phyloP scores from a whole-genome alignment of 345 rosid species.

The Geranium brycei region DNA sequence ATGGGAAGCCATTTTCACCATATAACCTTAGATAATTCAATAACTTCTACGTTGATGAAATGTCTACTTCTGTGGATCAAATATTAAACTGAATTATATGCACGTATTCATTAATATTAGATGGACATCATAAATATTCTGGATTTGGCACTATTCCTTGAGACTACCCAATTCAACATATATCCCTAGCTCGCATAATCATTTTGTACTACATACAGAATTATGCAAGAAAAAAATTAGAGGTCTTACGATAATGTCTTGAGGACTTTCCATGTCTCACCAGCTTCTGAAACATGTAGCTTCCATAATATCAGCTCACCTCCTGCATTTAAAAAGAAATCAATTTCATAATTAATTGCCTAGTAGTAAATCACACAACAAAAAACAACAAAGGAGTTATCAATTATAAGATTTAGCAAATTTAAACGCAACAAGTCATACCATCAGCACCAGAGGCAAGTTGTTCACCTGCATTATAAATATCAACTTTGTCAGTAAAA shows the following conservation, averaged over 20 bases:
- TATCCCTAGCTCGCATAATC: background rate
- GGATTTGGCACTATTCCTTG: background rate
- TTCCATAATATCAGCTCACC: conserved; percentile 92
- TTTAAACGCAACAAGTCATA: conserved; percentile 12
- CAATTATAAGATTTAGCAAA: background rate
- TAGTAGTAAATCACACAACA: background rate
- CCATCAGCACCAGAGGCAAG: conserved; percentile 99
- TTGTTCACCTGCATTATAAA: conserved; percentile 51
- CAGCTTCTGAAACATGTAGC: conserved; percentile 54
- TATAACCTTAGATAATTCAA: too few relatives aligned
- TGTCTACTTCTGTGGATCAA: too few relatives aligned
- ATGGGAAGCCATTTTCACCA: too few relatives aligned
- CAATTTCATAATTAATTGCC: conserved; percentile 4
- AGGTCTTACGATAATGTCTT: conserved; percentile 59
- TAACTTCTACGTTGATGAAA: too few relatives aligned
- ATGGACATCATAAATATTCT: background rate
- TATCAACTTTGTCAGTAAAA: conserved; percentile 2
- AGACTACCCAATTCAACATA: background rate
- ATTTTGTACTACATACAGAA: background rate
- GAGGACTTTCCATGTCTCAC: conserved; percentile 77
- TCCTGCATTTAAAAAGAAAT: conserved; percentile 29
- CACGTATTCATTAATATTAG: too few relatives aligned
- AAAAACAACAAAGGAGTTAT: background rate
- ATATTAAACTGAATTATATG: too few relatives aligned
- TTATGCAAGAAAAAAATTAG: background rate